Base-by-base conservation (phyloP, 805 yeast species). In the Lipomyces lipofer region DNA sequence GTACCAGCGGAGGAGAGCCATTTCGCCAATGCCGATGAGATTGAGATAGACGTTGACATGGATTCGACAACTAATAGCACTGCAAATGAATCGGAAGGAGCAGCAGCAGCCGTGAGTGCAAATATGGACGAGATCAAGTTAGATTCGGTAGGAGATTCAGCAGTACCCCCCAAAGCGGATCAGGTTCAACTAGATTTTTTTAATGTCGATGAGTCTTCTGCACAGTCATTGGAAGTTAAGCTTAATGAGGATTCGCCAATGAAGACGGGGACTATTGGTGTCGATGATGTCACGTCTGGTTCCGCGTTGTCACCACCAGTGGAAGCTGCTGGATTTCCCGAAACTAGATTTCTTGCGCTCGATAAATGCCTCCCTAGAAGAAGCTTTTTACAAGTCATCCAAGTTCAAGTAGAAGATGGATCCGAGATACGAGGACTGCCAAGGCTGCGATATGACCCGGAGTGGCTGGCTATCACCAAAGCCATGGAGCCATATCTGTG, bases 321-420 rank as follows among this genome's bases (percentile, higher is more conserved):
- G 32, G 46, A 24, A 13, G 4, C 25, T 1, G 44, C 21, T 24
- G 60, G 60, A 13, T 48, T 29, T 21, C 1, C 54, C 40, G 60
- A 58, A 24, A 81, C 85, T 1, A 64, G 69, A 12, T 92, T 90
- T 63, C 69, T 88, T 28, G 94, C 98, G 0, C 74, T 92, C 25
- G 97, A 91, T 67, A 92, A 92, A 68, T 88, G 95, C 63, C 72
- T 86, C 1, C 88, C 89, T 1, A 71, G 76, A 15, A 73, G 95
- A 21, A 64, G 72, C 22, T 88, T 78, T 65, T 59, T 89, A 8
- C 85, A 84, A 54, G 63, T 78, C 3, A 22, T 82, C 33, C 33
- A 49, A 6, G 12, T 59, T 32, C 49, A 38, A 19, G 28, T 33
- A 8, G 10, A 43, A 17, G n/a, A n/a, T n/a, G n/a, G n/a, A n/a